Base-by-base conservation (phyloP, 805 yeast genomes). In the Schwanniomyces yamadae region DNA sequence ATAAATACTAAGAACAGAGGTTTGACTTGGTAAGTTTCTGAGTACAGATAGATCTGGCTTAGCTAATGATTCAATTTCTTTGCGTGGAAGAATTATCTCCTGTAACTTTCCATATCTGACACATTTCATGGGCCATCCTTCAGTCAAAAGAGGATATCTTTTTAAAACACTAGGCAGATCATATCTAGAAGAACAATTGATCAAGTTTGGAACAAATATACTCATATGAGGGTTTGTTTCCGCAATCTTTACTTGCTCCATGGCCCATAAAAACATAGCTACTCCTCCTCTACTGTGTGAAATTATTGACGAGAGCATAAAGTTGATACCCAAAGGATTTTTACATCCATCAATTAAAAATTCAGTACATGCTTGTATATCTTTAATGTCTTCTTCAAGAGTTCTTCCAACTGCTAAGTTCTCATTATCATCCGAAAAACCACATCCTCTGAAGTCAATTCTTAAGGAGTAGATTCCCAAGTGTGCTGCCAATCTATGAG, bases 401-500 rank as follows among this genome's bases (percentile, higher is more conserved):
- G 73, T 61, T 34, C 96, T 68, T 0, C 90, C 91, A 1, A 34
- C 31, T 1, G 42, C 22, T 2, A 53, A 48, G 33, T 62, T 60
- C 4, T 50, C 64, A 29, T 61, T 63, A 12, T 69, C 80, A 16
- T 75, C 82, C 3, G 95, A 85, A 39, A 75, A 78, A 1, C 97
- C 98, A 57, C 93, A 82, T 5, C 83, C 84, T 37, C 96, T 70
- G 50, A 90, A 89, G 58, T 90, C 97, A 46, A 89, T 80, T 45
- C 97, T 66, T 33, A 87, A 69, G 3, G 83, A 75, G 52, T 71
- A 78, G 37, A 78, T 64, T 0, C 95, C 95, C 40, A 73, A 55
- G 11, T 73, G 71, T 2, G 62, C 54, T 0, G 89, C 80, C 36
- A 90, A 55, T 17, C 59, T 61, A 18, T 74, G 73, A 0, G 95